These are phyloP conservation scores for Ganoderma meredithae DNA, from an alignment of 1,284 basidiomycete species.

Conservation along the genomic window DNA sequence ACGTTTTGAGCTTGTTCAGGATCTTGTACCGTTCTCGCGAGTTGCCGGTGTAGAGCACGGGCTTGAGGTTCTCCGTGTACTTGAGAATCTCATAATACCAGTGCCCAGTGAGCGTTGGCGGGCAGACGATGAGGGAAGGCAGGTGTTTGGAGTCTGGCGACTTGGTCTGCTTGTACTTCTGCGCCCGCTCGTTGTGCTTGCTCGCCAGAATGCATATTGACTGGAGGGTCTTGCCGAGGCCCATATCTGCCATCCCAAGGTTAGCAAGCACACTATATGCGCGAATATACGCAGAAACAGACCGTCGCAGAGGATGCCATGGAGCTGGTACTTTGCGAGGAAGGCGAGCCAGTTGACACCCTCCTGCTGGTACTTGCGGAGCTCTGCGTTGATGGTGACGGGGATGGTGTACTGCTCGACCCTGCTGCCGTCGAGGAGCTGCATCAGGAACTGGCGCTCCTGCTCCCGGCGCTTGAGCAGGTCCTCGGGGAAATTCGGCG, in stretches of 20 bases:
- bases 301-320: conserved; percentile 99
- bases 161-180: conserved; percentile 71
- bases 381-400: conserved; percentile 90
- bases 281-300: conserved; percentile 36
- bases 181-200: conserved; percentile 89
- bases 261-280: not conserved
- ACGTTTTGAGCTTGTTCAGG: conserved; percentile 68
- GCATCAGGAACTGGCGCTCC: conserved; percentile 93
- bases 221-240: conserved; percentile 97
- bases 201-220: conserved; percentile 97
- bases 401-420: conserved; percentile 93
- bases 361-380: conserved; percentile 98
- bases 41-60: conserved; percentile 91
- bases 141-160: conserved; percentile 86
- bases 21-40: conserved; percentile 85
- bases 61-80: conserved; percentile 87
- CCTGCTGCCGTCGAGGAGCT: conserved; percentile 94
- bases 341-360: conserved; percentile 99
- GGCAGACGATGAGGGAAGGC: conserved; percentile 96
- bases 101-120: conserved; percentile 96
- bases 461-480: conserved; percentile 87
- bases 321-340: conserved; percentile 95
- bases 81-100: conserved; percentile 99
- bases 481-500: conserved; percentile 90
- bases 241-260: conserved; percentile 79